Conservation (phyloP, 192 early-diverging fungal genomes). For the Kappamyces sp. region DNA sequence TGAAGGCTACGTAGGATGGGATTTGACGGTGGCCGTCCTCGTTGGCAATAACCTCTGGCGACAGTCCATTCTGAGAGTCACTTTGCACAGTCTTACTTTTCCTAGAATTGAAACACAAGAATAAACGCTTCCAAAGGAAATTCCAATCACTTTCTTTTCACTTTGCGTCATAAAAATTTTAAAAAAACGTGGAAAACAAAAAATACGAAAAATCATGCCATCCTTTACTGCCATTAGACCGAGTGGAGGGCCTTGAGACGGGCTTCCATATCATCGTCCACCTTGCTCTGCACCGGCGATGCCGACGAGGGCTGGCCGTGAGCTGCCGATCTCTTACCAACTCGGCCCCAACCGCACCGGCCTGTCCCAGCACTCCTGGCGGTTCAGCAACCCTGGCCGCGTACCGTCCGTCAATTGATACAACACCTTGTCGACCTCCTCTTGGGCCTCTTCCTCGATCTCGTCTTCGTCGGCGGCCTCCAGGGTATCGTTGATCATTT, state of each 20-base stretch:
- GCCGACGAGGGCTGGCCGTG: too few relatives aligned
- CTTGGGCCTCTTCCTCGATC: conserved; percentile 88
- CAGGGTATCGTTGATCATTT: conserved; percentile 90
- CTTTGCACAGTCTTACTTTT: conserved; percentile 45
- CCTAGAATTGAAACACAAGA: conserved; percentile 71
- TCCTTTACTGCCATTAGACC: neutral
- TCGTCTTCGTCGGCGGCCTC: conserved; percentile 83
- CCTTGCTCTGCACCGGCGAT: neutral
- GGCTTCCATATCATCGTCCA: conserved; percentile 9
- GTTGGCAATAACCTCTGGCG: conserved; percentile 87
- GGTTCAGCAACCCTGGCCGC: too few relatives aligned
- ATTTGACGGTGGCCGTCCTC: conserved; percentile 97
- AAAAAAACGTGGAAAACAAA: neutral
- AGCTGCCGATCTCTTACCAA: too few relatives aligned
- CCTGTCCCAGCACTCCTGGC: too few relatives aligned
- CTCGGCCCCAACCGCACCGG: too few relatives aligned
- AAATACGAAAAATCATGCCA: conserved; percentile 1
- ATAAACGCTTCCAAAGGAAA: conserved; percentile 72
- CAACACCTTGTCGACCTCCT: conserved; percentile 87
- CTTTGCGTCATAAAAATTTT: neutral
- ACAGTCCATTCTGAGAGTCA: conserved; percentile 61
- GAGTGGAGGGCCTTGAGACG: conserved; percentile 8
- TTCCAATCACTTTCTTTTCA: conserved; percentile 49
- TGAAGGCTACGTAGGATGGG: conserved; percentile 88
- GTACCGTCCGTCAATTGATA: conserved; percentile 84